Evolutionary conservation across 345 rosid genomes (phyloP).

Genomic region (Excoecaria agallocha): DNA sequence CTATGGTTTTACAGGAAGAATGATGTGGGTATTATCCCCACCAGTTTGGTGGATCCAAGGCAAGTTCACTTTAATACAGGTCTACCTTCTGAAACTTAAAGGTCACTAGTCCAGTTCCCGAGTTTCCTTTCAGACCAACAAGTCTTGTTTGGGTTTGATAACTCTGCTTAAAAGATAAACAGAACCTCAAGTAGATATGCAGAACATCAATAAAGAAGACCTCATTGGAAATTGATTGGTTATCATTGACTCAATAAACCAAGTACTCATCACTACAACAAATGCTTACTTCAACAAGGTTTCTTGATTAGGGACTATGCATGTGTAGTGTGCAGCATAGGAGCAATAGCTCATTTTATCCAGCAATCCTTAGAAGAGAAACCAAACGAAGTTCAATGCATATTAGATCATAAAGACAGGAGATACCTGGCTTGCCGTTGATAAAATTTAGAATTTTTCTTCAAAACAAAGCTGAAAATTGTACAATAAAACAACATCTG

Average conservation of each 20-base stretch:
- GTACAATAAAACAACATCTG: constrained; percentile 15
- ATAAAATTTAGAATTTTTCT: constrained; percentile 53
- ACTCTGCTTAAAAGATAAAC: no score
- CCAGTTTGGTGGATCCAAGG: no score
- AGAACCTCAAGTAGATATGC: no score
- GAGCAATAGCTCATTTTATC: neutral
- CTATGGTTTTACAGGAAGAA: no score
- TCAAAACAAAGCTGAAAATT: constrained; percentile 68
- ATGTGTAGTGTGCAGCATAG: neutral
- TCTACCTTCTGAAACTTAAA: no score
- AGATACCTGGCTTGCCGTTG: constrained; percentile 65
- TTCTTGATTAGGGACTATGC: constrained; percentile 3
- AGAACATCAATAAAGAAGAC: neutral
- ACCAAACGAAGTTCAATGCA: neutral
- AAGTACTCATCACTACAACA: neutral
- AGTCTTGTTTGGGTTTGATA: no score
- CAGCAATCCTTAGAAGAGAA: neutral
- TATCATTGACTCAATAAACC: neutral
- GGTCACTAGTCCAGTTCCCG: no score
- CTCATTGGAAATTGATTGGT: neutral
- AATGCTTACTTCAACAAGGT: neutral
- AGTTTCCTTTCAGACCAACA: no score
- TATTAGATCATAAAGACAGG: neutral
- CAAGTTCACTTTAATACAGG: no score
- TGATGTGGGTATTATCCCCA: no score